These are phyloP conservation scores for Sistotremastrum suecicum DNA, from an alignment of 768 basidiomycete genomes.

Conservation along the genomic window DNA sequence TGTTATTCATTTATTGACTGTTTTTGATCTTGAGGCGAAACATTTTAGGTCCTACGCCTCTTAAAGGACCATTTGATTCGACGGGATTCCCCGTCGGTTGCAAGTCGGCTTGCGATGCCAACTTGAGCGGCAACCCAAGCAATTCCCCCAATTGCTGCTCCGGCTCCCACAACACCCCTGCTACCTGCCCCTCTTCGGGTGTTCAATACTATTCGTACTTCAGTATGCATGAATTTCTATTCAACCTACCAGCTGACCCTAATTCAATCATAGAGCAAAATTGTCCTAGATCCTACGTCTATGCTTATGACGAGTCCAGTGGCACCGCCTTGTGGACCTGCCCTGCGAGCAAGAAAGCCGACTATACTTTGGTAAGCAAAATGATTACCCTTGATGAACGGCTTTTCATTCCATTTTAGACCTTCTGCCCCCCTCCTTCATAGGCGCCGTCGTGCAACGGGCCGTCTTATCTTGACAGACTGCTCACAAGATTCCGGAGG, in stretches of 20 bases:
- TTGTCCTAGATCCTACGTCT: conserved; percentile 15
- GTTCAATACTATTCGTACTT: conserved; percentile 15
- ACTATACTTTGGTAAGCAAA: conserved; percentile 10
- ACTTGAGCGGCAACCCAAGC: conserved; percentile 13
- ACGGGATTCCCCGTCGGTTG: conserved; percentile 19
- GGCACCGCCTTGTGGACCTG: conserved; percentile 18
- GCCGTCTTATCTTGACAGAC: no score
- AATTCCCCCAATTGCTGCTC: conserved; percentile 21
- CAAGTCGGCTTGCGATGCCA: conserved; percentile 18
- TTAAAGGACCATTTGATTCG: conserved; percentile 18
- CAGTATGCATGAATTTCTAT: conserved; percentile 8
- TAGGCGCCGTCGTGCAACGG: no score
- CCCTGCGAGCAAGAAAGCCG: conserved; percentile 6
- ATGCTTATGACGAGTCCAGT: conserved; percentile 16
- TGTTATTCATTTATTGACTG: not conserved
- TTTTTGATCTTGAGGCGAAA: no score
- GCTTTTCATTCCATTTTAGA: no score
- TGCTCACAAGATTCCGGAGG: no score
- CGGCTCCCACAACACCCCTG: conserved; percentile 16
- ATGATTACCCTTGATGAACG: no score
- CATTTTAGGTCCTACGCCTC: conserved; percentile 14
- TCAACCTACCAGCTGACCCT: not conserved
- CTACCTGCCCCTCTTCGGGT: conserved; percentile 17
- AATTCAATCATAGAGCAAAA: conserved; percentile 1
- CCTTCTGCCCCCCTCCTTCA: no score